phyloP scores from a whole-genome alignment of 768 basidiomycete species.

The Lactarius trivialis region DNA sequence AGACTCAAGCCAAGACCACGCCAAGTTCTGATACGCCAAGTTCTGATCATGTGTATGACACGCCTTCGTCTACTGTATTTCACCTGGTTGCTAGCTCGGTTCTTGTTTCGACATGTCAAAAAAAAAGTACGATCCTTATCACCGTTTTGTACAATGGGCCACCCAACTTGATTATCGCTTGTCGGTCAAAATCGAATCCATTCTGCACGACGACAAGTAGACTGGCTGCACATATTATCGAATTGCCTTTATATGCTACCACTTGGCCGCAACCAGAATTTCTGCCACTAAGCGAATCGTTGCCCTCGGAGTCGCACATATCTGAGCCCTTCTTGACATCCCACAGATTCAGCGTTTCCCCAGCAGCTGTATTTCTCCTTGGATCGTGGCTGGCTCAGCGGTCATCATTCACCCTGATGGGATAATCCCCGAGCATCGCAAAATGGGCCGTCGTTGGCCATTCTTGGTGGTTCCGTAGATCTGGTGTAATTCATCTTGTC shows the following conservation, averaged over 20 bases:
- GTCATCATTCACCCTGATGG: background rate
- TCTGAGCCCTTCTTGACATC: background rate
- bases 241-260: background rate
- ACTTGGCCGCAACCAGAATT: background rate
- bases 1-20: no score
- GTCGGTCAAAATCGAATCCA: background rate
- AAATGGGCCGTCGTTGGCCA: background rate
- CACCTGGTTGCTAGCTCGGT: no score
- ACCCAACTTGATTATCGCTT: background rate
- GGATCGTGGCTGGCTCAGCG: background rate
- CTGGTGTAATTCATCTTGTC: background rate
- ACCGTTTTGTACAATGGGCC: background rate
- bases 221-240: no score
- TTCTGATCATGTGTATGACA: no score
- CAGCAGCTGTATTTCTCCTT: background rate
- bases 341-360: background rate
- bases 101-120: background rate
- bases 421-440: background rate
- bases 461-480: background rate
- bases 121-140: background rate
- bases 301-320: background rate
- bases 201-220: background rate
- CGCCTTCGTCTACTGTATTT: no score
- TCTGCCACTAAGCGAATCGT: background rate
- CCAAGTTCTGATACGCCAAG: no score